Base-by-base conservation (phyloP, 192 early-diverging fungal genomes). In the Backusella liffmaniae region DNA sequence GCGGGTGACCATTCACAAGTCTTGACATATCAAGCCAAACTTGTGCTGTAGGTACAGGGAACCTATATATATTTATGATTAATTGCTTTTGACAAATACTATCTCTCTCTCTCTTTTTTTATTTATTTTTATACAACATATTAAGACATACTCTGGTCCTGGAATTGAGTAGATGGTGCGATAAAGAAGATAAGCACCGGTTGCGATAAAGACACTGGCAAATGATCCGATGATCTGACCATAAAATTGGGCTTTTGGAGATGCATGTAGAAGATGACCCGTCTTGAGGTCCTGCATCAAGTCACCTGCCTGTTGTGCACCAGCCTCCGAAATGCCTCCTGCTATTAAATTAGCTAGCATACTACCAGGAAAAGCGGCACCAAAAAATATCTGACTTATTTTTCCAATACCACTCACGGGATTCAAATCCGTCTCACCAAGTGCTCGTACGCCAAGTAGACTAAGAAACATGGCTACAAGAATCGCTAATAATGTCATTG, bases 351-450 rank as follows among this genome's bases (percentile, higher is more conserved):
- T 94, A 68, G 88, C 90, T 1, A 90, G 88, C 36, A 94, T 85
- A 6, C 86, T 86, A 5, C 91, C 91, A 4, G 93, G 91, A 65
- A 92, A 86, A 13, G 94, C 77, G 35, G 88, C 92, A 6, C 92
- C 93, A 86, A 96, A 95, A 32, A 93, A 83, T 37, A 96, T 89
- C 81, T 96, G 95, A 29, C 91, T 92, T 30, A 94, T 89, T 76
- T 96, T 96, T 37, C 91, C 94, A 53, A 96, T 93, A 42, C 94
- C 92, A 13, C 89, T 89, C 13, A 94, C 91, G 0, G 94, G 94
- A 79, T 95, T 95, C 72, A 94, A 73, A 75, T 96, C 95, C 0
- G 94, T 96, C 12, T 92, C 91, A 32, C 94, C 95, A 53, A 94
- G 66, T 0, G 94, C 90, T n/a, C 94, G 89, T 8, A 96, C 90